A percentile compares a stretch with the other conserved stretches of the same genome.
These are phyloP conservation scores for Paspalum vaginatum DNA, from an alignment of 176 grass and related monocot species.

Conservation along the genomic window DNA sequence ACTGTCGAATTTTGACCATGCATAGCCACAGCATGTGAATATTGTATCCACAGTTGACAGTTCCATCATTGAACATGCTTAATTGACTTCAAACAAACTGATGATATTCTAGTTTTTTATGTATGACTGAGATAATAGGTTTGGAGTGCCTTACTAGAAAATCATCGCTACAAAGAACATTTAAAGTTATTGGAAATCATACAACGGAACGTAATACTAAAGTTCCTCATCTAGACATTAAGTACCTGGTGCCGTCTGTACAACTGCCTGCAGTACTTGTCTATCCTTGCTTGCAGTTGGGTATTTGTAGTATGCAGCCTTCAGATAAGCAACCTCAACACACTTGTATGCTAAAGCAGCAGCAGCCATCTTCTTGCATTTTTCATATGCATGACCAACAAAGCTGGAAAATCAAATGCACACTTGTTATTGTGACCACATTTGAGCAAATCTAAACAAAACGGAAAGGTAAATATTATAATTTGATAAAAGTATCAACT, in stretches of 20 bases:
- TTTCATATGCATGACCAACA: slow-evolving; percentile 91
- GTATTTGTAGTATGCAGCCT: slow-evolving; percentile 89
- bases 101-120: not conserved
- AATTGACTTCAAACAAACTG: not conserved
- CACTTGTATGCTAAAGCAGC: slow-evolving; percentile 97
- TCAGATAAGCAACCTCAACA: slow-evolving; percentile 98
- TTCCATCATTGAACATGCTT: slow-evolving; percentile 14
- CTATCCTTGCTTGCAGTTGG: slow-evolving; percentile 75
- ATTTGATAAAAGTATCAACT: slow-evolving; percentile 29
- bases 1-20: not conserved
- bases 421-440: slow-evolving; percentile 26
- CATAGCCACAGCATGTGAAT: not conserved
- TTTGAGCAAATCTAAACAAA: slow-evolving; percentile 20
- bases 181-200: slow-evolving; percentile 9
- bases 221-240: slow-evolving; percentile 33
- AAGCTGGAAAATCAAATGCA: slow-evolving; percentile 64
- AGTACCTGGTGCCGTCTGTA: slow-evolving; percentile 79
- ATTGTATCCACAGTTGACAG: slow-evolving; percentile 1
- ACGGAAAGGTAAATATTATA: not conserved
- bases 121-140: slow-evolving; percentile 2
- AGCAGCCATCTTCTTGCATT: slow-evolving; percentile 80
- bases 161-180: slow-evolving; percentile 6
- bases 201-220: slow-evolving; percentile 17
- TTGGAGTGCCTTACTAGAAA: not conserved
- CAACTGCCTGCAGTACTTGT: slow-evolving; percentile 78